Base-by-base conservation (phyloP, 768 basidiomycete species). In the Pholiota molesta region DNA sequence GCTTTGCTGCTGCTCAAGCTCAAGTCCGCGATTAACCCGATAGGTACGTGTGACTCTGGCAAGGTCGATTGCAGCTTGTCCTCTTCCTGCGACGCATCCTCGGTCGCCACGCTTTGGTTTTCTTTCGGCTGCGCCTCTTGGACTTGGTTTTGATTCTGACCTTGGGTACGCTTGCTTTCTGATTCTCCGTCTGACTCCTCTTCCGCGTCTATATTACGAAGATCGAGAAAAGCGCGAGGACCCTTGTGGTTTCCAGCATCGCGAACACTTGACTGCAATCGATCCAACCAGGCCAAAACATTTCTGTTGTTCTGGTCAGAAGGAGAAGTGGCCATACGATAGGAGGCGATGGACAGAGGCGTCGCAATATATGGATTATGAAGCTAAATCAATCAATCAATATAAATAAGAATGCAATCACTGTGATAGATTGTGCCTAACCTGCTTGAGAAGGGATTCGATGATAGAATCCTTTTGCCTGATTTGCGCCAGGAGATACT, bases 381-480 rank as follows among this genome's bases (percentile, higher is more conserved):
- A 31, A 93, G 75, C 88, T 91, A 73, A 37, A 53, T n/a, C 33
- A 60, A 10, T 59, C n/a, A 56, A 57, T 57, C n/a, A 42, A 14
- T 31, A 35, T 35, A 17, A 35, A 37, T 6, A 54, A 39, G 17
- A 14, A 19, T 44, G 51, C 21, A 31, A 42, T 29, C 33, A 1
- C 57, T 33, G 35, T 9, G 13, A 1, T 13, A 13, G 10, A 37
- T 2, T 72, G 26, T 2, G 4, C 6, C 80, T 14, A 35, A 88
- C 91, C 79, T 94, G 91, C 71, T 93, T 93, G 65, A 95, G 82
- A 14, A 94, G 84, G 14, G 87, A 90, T 64, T 93, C 90, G 66
- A 95, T 94, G 66, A 94, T 89, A 19, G 86, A 80, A 76, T 95
- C 92, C 77, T 95, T 95, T 77, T 95, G 92, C 57, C 88, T 84